Evolutionary conservation across 2,329 filamentous ascomycete genomes (phyloP).

Genomic region (Trichophyton equinum): DNA sequence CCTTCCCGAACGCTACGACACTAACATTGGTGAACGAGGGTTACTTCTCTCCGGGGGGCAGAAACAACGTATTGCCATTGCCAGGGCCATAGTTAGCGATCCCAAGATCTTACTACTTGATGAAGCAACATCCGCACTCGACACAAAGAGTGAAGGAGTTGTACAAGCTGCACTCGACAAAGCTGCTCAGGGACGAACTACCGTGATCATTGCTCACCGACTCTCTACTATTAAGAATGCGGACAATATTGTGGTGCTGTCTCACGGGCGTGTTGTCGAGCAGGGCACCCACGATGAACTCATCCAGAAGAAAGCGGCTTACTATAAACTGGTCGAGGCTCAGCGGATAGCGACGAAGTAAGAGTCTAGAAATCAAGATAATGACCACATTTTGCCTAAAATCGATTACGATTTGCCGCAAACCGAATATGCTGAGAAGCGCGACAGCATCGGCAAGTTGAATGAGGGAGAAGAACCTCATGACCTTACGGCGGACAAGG

Average conservation of each 20-base stretch:
- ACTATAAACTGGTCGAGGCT: not conserved
- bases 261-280: constrained; percentile 25
- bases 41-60: constrained; percentile 11
- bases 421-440: not conserved
- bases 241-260: constrained; percentile 31
- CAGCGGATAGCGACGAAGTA: not conserved
- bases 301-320: constrained; percentile 12
- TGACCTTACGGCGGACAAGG: not conserved
- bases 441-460: not conserved
- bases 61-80: constrained; percentile 84
- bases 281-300: constrained; percentile 27
- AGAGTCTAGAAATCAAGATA: not conserved
- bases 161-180: constrained; percentile 69
- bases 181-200: constrained; percentile 44
- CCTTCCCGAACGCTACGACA: constrained; percentile 68
- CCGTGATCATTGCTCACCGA: constrained; percentile 28
- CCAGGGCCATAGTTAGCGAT: constrained; percentile 63
- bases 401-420: not conserved
- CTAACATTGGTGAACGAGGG: constrained; percentile 56
- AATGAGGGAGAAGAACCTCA: not conserved
- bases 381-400: not conserved
- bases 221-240: constrained; percentile 28
- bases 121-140: constrained; percentile 70
- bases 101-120: constrained; percentile 72
- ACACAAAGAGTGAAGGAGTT: constrained; percentile 70